Evolutionary conservation across 2,329 filamentous ascomycete species (phyloP), one percentile per base, ranked within the genome.

Genomic region (Fusarium pilosicola): DNA sequence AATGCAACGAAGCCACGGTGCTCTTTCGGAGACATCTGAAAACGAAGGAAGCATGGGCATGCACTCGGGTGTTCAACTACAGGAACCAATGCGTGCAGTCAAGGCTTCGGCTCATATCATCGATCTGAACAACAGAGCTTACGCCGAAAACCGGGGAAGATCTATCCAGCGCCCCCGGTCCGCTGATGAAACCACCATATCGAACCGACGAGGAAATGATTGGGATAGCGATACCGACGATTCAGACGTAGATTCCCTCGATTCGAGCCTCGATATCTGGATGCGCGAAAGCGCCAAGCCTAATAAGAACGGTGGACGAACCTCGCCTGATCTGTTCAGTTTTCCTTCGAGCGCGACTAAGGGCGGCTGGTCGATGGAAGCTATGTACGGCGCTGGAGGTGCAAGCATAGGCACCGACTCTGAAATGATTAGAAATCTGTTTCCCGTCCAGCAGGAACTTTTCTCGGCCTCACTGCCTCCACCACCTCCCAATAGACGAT

Each of bases 241-340:
- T n/a, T 83, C 84, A 22, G 80, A 84, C 9, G 75, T 79, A 5
- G 80, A 77, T 34, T 88, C 87, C 5, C 77, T 85, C 7, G 81
- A 85, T 2, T 88, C 86, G 3, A 88, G 85, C 67, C 83, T 88
- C 10, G 89, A 90, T 61, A 88, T 88, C 30, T 91, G 88, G 88
- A 84, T 90, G 80, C 85, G 84, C 12, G 87, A 89, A 77, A 87
- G 87, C 60, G 79, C 84, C 38, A 86, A 86, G 52, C 84, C 86
- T 1, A 68, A 69, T 8, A 65, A 61, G 3, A 78, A 79, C 1
- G 77, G 74, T 2, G 76, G 77, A 13, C 78, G 80, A 32, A 73
- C 74, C 2, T 88, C 88, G 8, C 88, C 88, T 0, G 88, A 90
- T 64, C 80, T 90, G 4, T 90, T 90, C 66, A 82, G 85, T 24